Base-by-base conservation (phyloP, 2,329 filamentous ascomycete genomes). In the Eutypa lata region DNA sequence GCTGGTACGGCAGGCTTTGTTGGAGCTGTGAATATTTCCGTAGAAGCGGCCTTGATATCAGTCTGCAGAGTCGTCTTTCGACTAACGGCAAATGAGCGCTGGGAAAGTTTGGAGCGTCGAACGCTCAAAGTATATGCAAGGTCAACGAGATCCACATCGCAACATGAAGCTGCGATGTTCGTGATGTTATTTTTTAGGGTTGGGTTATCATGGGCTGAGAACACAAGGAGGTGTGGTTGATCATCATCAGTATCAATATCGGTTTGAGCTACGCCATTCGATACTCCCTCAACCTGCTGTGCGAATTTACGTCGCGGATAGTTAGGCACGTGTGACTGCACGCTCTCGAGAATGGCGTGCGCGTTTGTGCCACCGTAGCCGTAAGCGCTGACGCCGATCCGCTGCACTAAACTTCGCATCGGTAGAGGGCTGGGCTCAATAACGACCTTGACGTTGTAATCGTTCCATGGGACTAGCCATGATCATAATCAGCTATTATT, bases 201-300 rank as follows among this genome's bases (percentile, higher is more conserved):
- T 2, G 53, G 4, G n/a, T 55, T 60, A 44, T 62, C 56, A 43
- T 63, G 60, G 3, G 61, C 61, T 11, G 56, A 60, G 43, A 62
- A 58, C 31, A 53, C 47, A 2, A 63, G 28, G 2, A 63, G 53
- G 38, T 57, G 51, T 42, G 47, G 26, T 47, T 13, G 19, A 47
- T n/a, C 49, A 43, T 16, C 14, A 24, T 52, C 49, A 18, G 44
- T 50, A 44, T 53, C 7, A 33, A 55, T 14, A 24, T 47, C 28
- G 50, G 50, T 14, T 10, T n/a, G n/a, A n/a, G n/a, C n/a, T n/a
- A n/a, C n/a, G n/a, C n/a, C n/a, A n/a, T n/a, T n/a, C n/a, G n/a
- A n/a, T n/a, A 26, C 26, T 10, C 7, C 31, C 7, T 35, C 13
- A 13, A 40, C 19, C 3, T 35, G 35, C 35, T n/a, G n/a, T 7